Conservation (phyloP, 257 asterid species). For the Primulina huaijiensis region DNA sequence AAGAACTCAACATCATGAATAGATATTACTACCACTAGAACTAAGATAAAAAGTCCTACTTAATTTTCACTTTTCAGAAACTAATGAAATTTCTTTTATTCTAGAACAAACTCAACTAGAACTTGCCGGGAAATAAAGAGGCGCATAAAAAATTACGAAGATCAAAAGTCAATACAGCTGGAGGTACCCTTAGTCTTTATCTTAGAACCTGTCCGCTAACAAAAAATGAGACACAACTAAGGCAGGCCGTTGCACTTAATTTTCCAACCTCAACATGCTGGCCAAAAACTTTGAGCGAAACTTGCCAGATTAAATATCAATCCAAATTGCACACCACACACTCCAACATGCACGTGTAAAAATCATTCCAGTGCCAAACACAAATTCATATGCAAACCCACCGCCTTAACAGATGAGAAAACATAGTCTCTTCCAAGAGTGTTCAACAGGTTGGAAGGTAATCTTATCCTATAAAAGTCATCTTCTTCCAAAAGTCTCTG, state of each 20-base stretch:
- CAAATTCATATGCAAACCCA: conserved; percentile 33
- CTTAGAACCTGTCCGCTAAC: conserved; percentile 1
- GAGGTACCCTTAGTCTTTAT: neutral
- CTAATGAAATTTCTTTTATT: neutral
- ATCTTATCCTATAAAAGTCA: conserved; percentile 79
- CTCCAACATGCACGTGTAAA: conserved; percentile 6
- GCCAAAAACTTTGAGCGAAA: neutral
- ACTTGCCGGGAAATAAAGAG: neutral
- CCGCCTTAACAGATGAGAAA: conserved; percentile 87
- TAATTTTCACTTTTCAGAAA: neutral
- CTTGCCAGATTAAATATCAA: neutral
- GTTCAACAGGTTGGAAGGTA: conserved; percentile 71
- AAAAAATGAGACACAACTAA: conserved; percentile 9
- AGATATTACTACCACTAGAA: neutral
- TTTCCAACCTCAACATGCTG: conserved; percentile 8
- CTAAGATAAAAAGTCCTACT: neutral
- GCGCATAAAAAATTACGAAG: neutral
- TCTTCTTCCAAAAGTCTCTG: conserved; percentile 89
- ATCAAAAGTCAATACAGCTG: neutral
- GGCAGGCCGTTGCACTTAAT: neutral
- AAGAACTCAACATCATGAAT: neutral
- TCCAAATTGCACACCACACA: conserved; percentile 5
- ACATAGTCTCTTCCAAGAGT: conserved; percentile 71
- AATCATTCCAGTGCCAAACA: conserved; percentile 5
- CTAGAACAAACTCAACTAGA: neutral